A percentile compares a stretch with the other conserved stretches of the same genome.
phyloP scores from a whole-genome alignment of 129 eudicot species.

The Tanacetum coccineum region DNA sequence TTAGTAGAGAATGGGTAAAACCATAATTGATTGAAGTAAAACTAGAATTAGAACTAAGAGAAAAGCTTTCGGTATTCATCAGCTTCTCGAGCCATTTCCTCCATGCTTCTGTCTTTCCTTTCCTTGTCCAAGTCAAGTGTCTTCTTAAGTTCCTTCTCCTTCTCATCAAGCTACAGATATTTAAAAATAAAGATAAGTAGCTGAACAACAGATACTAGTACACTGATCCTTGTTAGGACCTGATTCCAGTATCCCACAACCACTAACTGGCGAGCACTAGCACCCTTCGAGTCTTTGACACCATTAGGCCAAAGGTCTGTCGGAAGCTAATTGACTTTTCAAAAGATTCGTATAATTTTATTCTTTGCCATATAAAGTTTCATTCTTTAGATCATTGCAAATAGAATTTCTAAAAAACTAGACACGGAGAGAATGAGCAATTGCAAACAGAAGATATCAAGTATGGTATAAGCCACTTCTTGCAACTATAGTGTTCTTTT shows the following conservation, averaged over 20 bases:
- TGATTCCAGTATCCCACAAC: too few relatives aligned
- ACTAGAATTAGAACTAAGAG: constrained; percentile 8
- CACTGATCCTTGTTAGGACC: too few relatives aligned
- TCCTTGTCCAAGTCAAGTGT: constrained; percentile 85
- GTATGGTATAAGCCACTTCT: not conserved
- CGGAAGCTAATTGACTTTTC: not conserved
- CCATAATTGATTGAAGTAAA: constrained; percentile 4
- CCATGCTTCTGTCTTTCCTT: constrained; percentile 83
- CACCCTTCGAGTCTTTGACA: too few relatives aligned
- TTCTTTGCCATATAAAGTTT: not conserved
- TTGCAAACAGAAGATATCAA: not conserved
- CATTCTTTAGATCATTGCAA: not conserved
- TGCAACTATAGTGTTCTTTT: not conserved
- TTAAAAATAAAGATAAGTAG: not conserved
- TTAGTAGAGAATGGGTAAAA: not conserved
- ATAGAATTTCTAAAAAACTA: not conserved
- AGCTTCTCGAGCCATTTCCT: constrained; percentile 92
- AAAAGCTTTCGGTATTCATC: constrained; percentile 65
- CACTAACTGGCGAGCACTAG: too few relatives aligned
- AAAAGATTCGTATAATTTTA: not conserved
- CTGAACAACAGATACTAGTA: not conserved
- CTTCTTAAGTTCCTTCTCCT: constrained; percentile 85
- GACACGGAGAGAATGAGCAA: not conserved
- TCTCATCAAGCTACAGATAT: constrained; percentile 59
- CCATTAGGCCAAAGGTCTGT: too few relatives aligned